phyloP scores from a whole-genome alignment of 164 flowering plant species.

The Annona squamosa region DNA sequence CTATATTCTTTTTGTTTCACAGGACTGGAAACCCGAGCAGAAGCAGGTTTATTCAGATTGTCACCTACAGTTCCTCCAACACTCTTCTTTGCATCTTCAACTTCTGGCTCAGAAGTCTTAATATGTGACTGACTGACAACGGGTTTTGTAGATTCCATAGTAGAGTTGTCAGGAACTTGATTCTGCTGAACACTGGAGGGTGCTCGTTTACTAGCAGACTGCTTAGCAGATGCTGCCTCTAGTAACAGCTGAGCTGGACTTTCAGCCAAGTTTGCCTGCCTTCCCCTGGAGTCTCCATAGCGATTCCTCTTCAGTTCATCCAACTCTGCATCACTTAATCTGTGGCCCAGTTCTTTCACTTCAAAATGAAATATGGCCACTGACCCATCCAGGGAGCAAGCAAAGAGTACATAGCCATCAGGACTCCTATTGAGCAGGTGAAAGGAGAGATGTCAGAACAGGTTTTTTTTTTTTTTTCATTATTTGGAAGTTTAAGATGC shows the following conservation, averaged over 20 bases:
- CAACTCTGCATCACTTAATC: constrained; percentile 69
- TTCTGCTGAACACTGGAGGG: constrained; percentile 33
- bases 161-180: constrained; percentile 39
- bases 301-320: constrained; percentile 86
- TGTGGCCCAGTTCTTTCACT: constrained; percentile 76
- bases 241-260: constrained; percentile 92
- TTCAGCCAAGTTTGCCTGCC: constrained; percentile 83
- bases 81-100: constrained; percentile 49
- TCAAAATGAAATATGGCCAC: constrained; percentile 92
- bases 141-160: constrained; percentile 27
- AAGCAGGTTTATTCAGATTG: constrained; percentile 38
- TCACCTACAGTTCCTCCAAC: constrained; percentile 29
- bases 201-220: constrained; percentile 49
- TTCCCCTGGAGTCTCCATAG: constrained; percentile 90
- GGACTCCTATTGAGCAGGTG: constrained; percentile 69
- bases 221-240: constrained; percentile 87
- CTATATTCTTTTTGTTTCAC: constrained; percentile 95
- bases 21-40: constrained; percentile 66
- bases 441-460: not conserved
- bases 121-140: constrained; percentile 11
- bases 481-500: not conserved
- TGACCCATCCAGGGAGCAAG: constrained; percentile 97
- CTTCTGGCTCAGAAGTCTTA: constrained; percentile 36
- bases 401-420: constrained; percentile 95
- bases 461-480: too few species aligned